Evolutionary conservation across 2,329 filamentous ascomycete species (phyloP), one percentile per base, ranked within the genome.

Genomic region (Paecilomyces niveus): DNA sequence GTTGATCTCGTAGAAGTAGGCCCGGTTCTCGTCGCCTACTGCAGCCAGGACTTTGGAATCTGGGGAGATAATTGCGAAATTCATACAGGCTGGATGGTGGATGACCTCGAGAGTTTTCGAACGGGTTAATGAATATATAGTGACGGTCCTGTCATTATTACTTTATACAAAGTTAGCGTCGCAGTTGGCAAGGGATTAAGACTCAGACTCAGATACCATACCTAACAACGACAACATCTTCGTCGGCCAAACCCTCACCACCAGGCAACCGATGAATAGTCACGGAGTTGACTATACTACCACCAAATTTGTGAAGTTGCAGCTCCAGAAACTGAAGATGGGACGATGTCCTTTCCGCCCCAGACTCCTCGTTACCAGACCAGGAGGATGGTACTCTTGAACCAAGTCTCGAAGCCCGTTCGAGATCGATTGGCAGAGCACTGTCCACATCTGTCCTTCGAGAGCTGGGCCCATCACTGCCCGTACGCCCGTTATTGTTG

Each of bases 111-210:
- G 76, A 35, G 88, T 80, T 60, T 89, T 80, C 13, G 85, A 83
- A 56, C 87, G 84, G 29, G 83, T 80, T 21, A 97, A 78, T 54
- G 87, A 89, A 69, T 95, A 90, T n/a, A 97, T 77, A 29, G 88
- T 88, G 58, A 97, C 89, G 1, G 89, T 91, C 70, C 87, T 88
- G 76, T 97, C 94, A 71, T 99, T 99, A 76, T 97, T 97, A 85
- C 67, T 97, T 77, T 56, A 53, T 90, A 55, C 29, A 10, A 55
- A 39, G 86, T 89, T n/a, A 92, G 80, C 1, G 81, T 77, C 76
- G 33, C 70, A 73, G 5, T 68, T 64, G 26, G 56, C 66, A 53
- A 63, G 64, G 21, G 15, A 18, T 11, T 9, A 26, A n/a, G 7
- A 51, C 8, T 52, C 7, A n/a, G 7, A 51, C 8, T 52, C 7